A percentile compares a stretch with the other conserved stretches of the same genome.
Conservation (phyloP, 176 grass and related monocot species). For the Paspalum notatum region DNA sequence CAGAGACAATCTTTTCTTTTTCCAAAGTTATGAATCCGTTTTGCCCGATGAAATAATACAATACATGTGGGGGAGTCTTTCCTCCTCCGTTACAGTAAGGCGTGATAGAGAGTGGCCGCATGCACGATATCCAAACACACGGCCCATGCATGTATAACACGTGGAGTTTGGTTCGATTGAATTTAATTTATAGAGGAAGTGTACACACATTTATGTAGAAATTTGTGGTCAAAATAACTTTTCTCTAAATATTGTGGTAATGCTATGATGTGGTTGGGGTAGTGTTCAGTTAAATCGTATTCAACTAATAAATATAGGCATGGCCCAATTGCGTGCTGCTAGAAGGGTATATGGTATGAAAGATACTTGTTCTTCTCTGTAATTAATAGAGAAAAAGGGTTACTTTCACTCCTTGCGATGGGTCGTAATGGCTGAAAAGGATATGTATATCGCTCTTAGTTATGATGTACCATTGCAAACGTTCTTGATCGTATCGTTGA, state of each 20-base stretch:
- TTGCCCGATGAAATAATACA: too few species aligned
- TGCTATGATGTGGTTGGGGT: neutral
- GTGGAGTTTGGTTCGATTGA: neutral
- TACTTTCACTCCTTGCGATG: neutral
- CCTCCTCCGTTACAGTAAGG: neutral
- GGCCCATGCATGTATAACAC: too few species aligned
- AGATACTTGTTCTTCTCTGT: too few species aligned
- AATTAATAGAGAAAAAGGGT: neutral
- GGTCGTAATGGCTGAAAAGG: neutral
- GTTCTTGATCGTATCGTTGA: too few species aligned
- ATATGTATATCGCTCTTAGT: neutral
- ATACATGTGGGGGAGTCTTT: too few species aligned
- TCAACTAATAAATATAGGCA: neutral
- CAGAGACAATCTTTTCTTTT: too few species aligned
- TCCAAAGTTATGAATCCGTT: too few species aligned
- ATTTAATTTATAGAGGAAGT: neutral
- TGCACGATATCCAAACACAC: neutral
- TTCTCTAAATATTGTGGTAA: neutral
- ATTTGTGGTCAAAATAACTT: neutral
- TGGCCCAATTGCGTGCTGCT: neutral
- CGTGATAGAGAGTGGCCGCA: neutral
- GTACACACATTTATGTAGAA: too few species aligned
- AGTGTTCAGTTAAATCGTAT: neutral
- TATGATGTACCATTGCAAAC: neutral
- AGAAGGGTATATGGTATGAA: neutral